Base-by-base conservation (phyloP, 345 rosid genomes). In the Salix viminalis region DNA sequence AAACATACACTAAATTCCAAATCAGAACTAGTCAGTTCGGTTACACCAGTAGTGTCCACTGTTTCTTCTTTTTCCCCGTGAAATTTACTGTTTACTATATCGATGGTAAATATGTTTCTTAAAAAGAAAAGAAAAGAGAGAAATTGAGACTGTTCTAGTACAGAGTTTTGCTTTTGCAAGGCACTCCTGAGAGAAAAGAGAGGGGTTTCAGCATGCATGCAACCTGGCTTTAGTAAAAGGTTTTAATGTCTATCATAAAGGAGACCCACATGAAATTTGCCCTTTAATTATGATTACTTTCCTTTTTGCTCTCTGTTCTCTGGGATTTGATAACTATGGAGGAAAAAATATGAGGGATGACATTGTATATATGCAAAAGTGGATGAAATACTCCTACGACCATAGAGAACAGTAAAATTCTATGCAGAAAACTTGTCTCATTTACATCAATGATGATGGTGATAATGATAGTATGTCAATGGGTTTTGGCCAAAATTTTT, bases 191-290 rank as follows among this genome's bases (percentile, higher is more conserved):
- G 75, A 76, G 72, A 76, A 76, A 78, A 67, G 58, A 69, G 39
- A 39, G 54, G 46, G 11, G 18, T 44, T 72, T 34, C 26, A 37
- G 65, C 74, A 80, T 80, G 83, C 83, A 39, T 52, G 61, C 68
- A 52, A 32, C 73, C 26, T 71, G 34, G 2, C 80, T 76, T 76
- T 80, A 72, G n/a, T 56, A 76, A 80, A 71, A 70, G 58, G 39
- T 23, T 34, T 16, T 32, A 23, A 42, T 50, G 44, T 61, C 62
- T 21, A 74, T 58, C 23, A 48, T 26, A 69, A 14, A 79, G 48
- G 50, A 64, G 42, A 74, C 67, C 78, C 77, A 44, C 67, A 36
- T 60, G n/a, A 69, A 24, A 54, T 79, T 28, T 39, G n/a, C 19
- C 67, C 34, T 37, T 19, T 56, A 26, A 69, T 69, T 42, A 69